These are phyloP conservation scores for Tuctoria greenei DNA, from an alignment of 176 grass and related monocot genomes.

Conservation along the genomic window DNA sequence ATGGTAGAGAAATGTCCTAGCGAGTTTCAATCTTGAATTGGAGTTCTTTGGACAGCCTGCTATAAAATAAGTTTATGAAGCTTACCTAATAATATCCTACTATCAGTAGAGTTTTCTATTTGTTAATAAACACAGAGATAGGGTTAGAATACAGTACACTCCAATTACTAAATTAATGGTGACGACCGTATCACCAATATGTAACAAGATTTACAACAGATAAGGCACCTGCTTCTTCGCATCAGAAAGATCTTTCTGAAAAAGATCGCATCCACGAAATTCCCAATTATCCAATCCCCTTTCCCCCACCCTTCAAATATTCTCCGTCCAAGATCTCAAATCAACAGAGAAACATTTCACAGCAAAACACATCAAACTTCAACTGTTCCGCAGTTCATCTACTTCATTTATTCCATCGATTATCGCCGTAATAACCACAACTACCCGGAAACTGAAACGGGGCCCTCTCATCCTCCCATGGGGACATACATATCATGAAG, in stretches of 20 bases:
- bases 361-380: background rate
- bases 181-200: no score
- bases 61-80: no score
- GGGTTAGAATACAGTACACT: no score
- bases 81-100: no score
- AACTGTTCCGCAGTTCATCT: background rate
- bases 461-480: no score
- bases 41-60: no score
- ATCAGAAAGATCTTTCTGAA: background rate
- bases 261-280: background rate
- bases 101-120: no score
- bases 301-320: background rate
- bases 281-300: background rate
- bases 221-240: background rate
- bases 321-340: conserved; percentile 9
- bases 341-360: background rate
- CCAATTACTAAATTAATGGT: no score
- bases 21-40: no score
- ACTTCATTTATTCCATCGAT: background rate
- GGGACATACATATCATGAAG: background rate
- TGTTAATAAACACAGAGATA: no score
- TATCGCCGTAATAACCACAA: background rate
- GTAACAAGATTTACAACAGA: no score
- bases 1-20: no score
- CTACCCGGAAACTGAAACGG: background rate